Evolutionary conservation across 2,329 filamentous ascomycete genomes (phyloP).

Genomic region (Trichoderma pleuroti): DNA sequence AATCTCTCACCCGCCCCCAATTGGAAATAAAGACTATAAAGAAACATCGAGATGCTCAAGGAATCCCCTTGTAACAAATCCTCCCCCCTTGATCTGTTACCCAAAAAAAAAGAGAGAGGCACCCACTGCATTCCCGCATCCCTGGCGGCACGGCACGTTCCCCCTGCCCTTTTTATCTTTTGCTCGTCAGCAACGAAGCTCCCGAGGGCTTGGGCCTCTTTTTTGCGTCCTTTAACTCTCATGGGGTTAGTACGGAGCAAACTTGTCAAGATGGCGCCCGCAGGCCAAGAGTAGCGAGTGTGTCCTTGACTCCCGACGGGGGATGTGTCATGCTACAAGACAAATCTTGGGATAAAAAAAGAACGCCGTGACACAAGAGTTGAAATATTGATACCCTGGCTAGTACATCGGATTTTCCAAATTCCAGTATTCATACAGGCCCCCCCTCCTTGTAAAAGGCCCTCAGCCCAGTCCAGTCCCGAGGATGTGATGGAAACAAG

Average conservation of each 20-base stretch:
- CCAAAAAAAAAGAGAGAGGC: not conserved
- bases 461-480: not conserved
- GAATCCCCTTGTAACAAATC: not conserved
- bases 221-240: not conserved
- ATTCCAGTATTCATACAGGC: not conserved
- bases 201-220: not conserved
- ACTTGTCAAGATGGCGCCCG: not conserved
- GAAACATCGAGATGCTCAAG: not conserved
- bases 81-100: not conserved
- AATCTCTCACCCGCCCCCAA: not conserved
- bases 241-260: not conserved
- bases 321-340: not conserved
- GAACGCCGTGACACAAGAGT: not conserved
- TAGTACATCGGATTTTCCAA: not conserved
- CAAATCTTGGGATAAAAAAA: not conserved
- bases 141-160: slow-evolving; percentile 12
- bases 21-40: not conserved
- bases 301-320: not conserved
- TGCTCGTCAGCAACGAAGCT: not conserved
- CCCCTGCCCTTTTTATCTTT: not conserved
- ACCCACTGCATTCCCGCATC: not conserved
- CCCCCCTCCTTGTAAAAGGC: not conserved
- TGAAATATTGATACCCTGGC: not conserved
- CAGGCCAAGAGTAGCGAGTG: not conserved
- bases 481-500: not conserved